Evolutionary conservation across 768 basidiomycete genomes (phyloP).

Genomic region (Lentinula raphanica): DNA sequence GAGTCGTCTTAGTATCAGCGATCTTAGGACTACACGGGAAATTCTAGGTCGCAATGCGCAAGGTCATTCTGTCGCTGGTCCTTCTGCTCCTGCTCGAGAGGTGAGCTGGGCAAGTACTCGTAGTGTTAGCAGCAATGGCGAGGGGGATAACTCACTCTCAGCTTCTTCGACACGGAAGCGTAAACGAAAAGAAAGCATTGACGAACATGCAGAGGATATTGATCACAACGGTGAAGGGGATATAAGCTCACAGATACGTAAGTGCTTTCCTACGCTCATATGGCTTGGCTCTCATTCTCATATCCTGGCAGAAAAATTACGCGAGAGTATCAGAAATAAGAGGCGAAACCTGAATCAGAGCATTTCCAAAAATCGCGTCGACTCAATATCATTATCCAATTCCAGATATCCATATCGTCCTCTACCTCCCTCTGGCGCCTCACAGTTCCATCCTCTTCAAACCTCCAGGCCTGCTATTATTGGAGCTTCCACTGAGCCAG

Average conservation of each 20-base stretch:
- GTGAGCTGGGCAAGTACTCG: background rate
- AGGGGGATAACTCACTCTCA: background rate
- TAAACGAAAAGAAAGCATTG: slow-evolving; percentile 19
- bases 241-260: slow-evolving; percentile 1
- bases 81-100: background rate
- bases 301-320: background rate
- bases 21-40: background rate
- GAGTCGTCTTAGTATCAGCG: slow-evolving; percentile 1
- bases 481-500: background rate
- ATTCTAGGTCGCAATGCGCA: background rate
- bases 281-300: background rate
- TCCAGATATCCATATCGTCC: background rate
- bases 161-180: slow-evolving; percentile 17
- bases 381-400: slow-evolving; percentile 8
- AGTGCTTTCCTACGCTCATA: background rate
- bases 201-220: background rate
- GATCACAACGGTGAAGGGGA: background rate
- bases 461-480: too few relatives aligned
- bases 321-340: slow-evolving; percentile 10
- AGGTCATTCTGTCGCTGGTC: background rate
- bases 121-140: background rate
- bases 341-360: slow-evolving; percentile 31
- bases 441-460: background rate
- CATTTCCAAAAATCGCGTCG: slow-evolving; percentile 23
- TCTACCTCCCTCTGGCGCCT: background rate